Conservation (phyloP, 169 alveolate genomes). For the Plasmodium yoelii region DNA sequence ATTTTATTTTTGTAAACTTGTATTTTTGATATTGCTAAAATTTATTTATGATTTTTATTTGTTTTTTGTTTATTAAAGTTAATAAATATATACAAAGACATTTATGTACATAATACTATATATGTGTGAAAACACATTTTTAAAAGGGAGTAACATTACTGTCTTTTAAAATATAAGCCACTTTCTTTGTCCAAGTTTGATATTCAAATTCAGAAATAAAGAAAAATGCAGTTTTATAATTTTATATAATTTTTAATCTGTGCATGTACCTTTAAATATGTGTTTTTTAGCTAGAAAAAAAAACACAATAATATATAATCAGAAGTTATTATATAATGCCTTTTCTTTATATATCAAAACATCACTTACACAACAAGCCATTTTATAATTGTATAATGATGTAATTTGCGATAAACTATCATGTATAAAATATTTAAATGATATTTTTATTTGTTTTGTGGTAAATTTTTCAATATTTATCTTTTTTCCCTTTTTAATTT, state of each 20-base stretch:
- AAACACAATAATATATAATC: neutral
- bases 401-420: no score
- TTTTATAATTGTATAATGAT: no score
- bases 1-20: conserved; percentile 6
- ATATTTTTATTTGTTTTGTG: no score
- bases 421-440: no score
- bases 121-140: neutral
- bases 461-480: no score
- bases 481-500: no score
- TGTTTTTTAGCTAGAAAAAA: conserved; percentile 10
- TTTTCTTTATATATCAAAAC: no score
- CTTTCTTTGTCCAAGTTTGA: neutral
- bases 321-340: neutral
- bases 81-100: conserved; percentile 12
- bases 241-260: conserved; percentile 1
- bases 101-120: conserved; percentile 12
- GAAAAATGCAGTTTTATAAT: neutral
- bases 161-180: conserved; percentile 5
- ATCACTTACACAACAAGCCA: no score
- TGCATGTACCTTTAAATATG: conserved; percentile 40
- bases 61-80: neutral
- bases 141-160: neutral
- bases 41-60: conserved; percentile 15
- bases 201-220: conserved; percentile 12
- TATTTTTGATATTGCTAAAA: conserved; percentile 4